A percentile compares a stretch with the other conserved stretches of the same genome.
Evolutionary conservation across 306 rosid genomes (phyloP).

Genomic region (Acacia confusa): DNA sequence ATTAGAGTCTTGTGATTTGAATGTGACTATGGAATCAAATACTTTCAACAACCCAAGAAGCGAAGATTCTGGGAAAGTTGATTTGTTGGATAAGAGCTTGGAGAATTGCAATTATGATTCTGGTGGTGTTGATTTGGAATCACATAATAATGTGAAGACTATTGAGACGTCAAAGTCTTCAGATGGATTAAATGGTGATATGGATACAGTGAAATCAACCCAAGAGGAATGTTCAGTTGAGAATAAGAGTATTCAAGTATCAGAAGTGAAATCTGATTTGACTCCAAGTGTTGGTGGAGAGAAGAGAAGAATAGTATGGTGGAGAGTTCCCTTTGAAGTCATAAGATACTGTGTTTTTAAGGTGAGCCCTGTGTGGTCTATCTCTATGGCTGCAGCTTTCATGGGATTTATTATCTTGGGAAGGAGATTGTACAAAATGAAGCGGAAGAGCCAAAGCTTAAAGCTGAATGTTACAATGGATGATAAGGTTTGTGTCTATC

Average conservation of each 20-base stretch:
- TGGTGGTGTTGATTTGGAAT: constrained; percentile 35
- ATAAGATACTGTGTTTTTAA: constrained; percentile 68
- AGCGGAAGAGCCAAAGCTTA: constrained; percentile 70
- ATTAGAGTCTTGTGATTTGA: constrained; percentile 30
- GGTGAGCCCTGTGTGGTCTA: constrained; percentile 78
- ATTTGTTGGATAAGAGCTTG: constrained; percentile 24
- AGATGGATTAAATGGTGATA: constrained; percentile 29
- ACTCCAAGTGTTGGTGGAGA: constrained; percentile 34
- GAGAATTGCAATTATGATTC: constrained; percentile 46
- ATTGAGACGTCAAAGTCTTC: constrained; percentile 3
- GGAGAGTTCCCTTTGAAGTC: constrained; percentile 88
- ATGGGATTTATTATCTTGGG: constrained; percentile 74
- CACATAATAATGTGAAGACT: constrained; percentile 14
- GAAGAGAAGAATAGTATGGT: constrained; percentile 62
- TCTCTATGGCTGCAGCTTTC: constrained; percentile 80
- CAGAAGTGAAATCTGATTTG: constrained; percentile 33
- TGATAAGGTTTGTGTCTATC: constrained; percentile 71
- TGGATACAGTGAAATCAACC: constrained; percentile 10
- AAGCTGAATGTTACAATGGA: constrained; percentile 84
- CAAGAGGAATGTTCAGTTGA: constrained; percentile 24
- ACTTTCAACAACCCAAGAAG: constrained; percentile 3
- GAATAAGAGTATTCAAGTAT: constrained; percentile 10
- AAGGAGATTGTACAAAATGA: constrained; percentile 69
- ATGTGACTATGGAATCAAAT: constrained; percentile 9
- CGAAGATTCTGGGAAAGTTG: constrained; percentile 29